A percentile compares a stretch with the other conserved stretches of the same genome.
Evolutionary conservation across 805 yeast species (phyloP).

Genomic region (Saccharomycopsis babjevae): DNA sequence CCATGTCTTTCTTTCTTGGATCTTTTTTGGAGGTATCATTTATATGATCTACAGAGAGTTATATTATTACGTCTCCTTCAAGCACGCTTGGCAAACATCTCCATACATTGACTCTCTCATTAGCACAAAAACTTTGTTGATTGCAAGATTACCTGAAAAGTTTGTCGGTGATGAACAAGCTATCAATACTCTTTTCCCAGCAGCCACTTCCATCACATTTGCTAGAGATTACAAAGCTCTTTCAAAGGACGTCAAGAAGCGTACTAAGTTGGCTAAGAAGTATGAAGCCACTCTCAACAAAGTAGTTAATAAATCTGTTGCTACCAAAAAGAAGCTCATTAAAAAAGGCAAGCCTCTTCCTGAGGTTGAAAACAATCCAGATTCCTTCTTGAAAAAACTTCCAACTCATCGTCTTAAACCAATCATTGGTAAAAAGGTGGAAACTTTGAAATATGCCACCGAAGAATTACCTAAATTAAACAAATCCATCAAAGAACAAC

Average conservation of each 20-base stretch:
- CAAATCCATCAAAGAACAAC: constrained; percentile 49
- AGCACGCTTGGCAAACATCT: constrained; percentile 65
- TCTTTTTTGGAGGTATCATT: constrained; percentile 54
- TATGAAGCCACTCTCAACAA: constrained; percentile 58
- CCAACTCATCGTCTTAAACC: constrained; percentile 73
- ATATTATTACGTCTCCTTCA: constrained; percentile 56
- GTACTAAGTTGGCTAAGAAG: constrained; percentile 49
- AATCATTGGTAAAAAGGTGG: constrained; percentile 73
- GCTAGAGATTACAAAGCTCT: constrained; percentile 55
- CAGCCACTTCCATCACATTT: constrained; percentile 47
- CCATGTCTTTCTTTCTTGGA: constrained; percentile 68
- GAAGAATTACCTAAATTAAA: constrained; percentile 62
- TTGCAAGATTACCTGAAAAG: constrained; percentile 54
- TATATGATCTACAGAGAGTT: constrained; percentile 66
- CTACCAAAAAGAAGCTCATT: constrained; percentile 40
- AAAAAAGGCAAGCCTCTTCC: constrained; percentile 50
- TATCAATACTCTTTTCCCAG: constrained; percentile 52
- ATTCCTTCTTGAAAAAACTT: constrained; percentile 67
- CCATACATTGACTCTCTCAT: constrained; percentile 62
- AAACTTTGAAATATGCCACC: constrained; percentile 65
- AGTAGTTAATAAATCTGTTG: constrained; percentile 49
- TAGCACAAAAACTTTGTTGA: constrained; percentile 60
- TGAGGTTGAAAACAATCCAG: constrained; percentile 45
- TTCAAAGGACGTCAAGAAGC: constrained; percentile 46
- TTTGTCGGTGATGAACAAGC: constrained; percentile 37